phyloP scores from a whole-genome alignment of 768 basidiomycete species.

The Asterophora lycoperdoides region DNA sequence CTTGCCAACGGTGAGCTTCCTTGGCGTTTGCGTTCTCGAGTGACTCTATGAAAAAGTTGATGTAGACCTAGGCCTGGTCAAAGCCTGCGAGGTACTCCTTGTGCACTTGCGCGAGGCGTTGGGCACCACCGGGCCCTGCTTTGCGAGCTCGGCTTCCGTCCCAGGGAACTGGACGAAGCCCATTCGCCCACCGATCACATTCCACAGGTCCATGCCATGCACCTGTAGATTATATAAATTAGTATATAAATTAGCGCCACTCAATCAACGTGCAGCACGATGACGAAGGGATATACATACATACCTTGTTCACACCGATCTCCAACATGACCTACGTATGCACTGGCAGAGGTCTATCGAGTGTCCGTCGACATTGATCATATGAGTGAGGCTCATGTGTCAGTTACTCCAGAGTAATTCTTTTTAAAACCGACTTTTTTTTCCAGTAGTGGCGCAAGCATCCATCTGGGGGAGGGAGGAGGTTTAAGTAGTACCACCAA shows the following conservation, averaged over 20 bases:
- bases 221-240: conserved; percentile 46
- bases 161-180: conserved; percentile 64
- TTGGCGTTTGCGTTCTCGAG: background rate
- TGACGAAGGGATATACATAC: conserved; percentile 15
- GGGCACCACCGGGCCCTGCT: conserved; percentile 58
- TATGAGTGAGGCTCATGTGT: conserved; percentile 34
- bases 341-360: conserved; percentile 56
- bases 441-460: conserved; percentile 41
- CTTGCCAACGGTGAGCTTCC: background rate
- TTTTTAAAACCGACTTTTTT: conserved; percentile 51
- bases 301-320: conserved; percentile 48
- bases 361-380: conserved; percentile 48
- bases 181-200: conserved; percentile 62
- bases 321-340: conserved; percentile 57
- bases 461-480: no score
- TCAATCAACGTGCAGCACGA: conserved; percentile 3
- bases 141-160: conserved; percentile 54
- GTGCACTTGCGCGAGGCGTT: conserved; percentile 57
- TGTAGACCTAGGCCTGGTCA: conserved; percentile 54
- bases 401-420: conserved; percentile 42
- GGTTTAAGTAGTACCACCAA: no score
- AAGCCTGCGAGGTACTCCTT: conserved; percentile 53
- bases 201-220: conserved; percentile 53
- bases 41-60: conserved; percentile 35
- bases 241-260: no score